Percentiles rank a stretch among this genome's conserved stretches.
Conservation (phyloP, 139 green algal genomes). For the Picochlorum sp. region DNA sequence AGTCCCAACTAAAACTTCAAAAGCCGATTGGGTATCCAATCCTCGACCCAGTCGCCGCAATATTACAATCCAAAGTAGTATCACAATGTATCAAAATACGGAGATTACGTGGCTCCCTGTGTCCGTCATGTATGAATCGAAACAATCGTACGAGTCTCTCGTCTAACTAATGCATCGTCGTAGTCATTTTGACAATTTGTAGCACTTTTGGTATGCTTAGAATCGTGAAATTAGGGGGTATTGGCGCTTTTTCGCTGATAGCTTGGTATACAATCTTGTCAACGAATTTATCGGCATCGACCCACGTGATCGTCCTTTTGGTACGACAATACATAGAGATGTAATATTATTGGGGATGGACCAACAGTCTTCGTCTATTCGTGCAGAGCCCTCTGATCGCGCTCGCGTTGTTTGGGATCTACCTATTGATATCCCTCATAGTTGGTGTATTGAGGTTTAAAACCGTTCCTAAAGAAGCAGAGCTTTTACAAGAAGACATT, state of each 20-base stretch:
- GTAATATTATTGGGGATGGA: neutral
- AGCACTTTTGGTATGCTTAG: neutral
- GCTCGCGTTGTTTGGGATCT: conserved; percentile 20
- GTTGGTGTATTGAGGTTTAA: conserved; percentile 40
- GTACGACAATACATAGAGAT: neutral
- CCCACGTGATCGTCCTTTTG: neutral
- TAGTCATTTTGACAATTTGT: too few species aligned
- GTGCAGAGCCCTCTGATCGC: conserved; percentile 30
- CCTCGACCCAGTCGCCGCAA: too few species aligned
- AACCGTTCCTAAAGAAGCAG: conserved; percentile 38
- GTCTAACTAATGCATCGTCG: too few species aligned
- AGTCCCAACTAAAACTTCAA: too few species aligned
- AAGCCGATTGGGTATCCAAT: too few species aligned
- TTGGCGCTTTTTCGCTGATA: neutral
- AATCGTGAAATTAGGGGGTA: neutral
- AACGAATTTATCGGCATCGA: neutral
- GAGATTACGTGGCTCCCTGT: too few species aligned
- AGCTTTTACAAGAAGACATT: conserved; percentile 33
- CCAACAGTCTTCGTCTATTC: neutral
- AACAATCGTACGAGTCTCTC: too few species aligned
- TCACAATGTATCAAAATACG: too few species aligned
- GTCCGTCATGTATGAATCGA: too few species aligned
- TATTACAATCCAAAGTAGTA: too few species aligned
- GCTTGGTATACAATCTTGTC: neutral
- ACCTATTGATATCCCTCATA: conserved; percentile 26